Evolutionary conservation across 441 rosid species (phyloP), one percentile per base, ranked within the genome.

Genomic region (Populus hybrid): DNA sequence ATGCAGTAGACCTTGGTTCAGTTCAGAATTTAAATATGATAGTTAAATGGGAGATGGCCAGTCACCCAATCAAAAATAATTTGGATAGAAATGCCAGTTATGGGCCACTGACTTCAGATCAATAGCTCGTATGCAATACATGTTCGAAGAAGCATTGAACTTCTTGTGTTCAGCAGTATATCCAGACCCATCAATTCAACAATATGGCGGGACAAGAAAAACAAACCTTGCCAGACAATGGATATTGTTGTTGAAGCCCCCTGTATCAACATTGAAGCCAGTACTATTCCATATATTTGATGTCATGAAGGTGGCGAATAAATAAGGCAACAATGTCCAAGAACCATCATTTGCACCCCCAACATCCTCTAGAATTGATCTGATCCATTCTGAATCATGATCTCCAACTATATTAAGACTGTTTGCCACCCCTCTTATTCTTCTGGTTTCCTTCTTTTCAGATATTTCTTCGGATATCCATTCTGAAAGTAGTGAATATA

Each of bases 191-290:
- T 38, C 16, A 46, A 7, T 46, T 42, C 61, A 14, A 40, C 21
- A 28, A 40, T 36, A 34, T 63, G 32, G n/a, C 63, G 54, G 40
- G 69, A 34, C 67, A 67, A 18, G 20, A 10, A 70, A 73, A n/a
- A n/a, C n/a, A n/a, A 65, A 97, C 95, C 98, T 92, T 78, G 99
- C 95, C 89, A 97, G 86, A 86, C 97, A 95, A 82, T 95, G 94
- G 69, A 95, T 90, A 83, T 97, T 95, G 88, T 95, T 97, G 86
- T 92, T 93, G 86, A 97, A 97, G 71, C 97, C 99, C 38, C 99
- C 99, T 0, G 97, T 97, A 79, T 95, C 92, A 67, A 90, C 91
- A 82, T 92, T 95, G 91, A 97, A 97, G 77, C 94, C 99, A 78
- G 95, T 91, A 12, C 88, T 89, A 84, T 84, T 90, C 99, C 99